phyloP scores from a whole-genome alignment of 2,329 filamentous ascomycete species.

The Stagonosporopsis chrysanthemi region DNA sequence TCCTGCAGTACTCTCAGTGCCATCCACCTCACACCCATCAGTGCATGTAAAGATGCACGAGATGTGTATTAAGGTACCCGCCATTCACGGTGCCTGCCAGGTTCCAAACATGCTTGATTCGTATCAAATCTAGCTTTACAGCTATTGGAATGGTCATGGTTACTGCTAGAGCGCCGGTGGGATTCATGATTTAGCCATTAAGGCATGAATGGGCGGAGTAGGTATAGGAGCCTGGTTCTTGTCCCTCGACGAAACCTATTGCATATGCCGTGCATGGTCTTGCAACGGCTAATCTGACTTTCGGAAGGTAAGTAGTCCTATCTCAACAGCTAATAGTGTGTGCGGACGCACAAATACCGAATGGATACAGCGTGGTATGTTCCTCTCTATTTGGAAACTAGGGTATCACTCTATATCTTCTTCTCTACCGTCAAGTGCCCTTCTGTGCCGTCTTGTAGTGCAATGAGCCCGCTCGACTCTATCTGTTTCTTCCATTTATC shows the following conservation, averaged over 20 bases:
- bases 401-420: constrained; percentile 16
- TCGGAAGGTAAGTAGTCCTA: too few relatives aligned
- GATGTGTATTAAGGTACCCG: background rate
- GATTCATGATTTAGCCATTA: background rate
- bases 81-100: background rate
- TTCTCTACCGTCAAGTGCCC: constrained; percentile 34
- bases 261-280: too few relatives aligned
- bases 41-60: background rate
- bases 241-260: background rate
- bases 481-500: constrained; percentile 79
- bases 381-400: background rate
- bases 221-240: background rate
- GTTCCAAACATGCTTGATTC: too few relatives aligned
- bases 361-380: background rate
- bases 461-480: constrained; percentile 60
- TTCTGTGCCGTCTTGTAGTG: constrained; percentile 31
- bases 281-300: too few relatives aligned
- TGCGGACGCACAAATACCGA: background rate
- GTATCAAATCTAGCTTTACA: background rate
- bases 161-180: background rate
- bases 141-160: background rate
- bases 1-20: too few relatives aligned
- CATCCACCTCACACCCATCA: background rate
- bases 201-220: background rate
- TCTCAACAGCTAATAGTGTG: too few relatives aligned